phyloP scores from a whole-genome alignment of 2,329 filamentous ascomycete species.

The Sporothrix sp. region DNA sequence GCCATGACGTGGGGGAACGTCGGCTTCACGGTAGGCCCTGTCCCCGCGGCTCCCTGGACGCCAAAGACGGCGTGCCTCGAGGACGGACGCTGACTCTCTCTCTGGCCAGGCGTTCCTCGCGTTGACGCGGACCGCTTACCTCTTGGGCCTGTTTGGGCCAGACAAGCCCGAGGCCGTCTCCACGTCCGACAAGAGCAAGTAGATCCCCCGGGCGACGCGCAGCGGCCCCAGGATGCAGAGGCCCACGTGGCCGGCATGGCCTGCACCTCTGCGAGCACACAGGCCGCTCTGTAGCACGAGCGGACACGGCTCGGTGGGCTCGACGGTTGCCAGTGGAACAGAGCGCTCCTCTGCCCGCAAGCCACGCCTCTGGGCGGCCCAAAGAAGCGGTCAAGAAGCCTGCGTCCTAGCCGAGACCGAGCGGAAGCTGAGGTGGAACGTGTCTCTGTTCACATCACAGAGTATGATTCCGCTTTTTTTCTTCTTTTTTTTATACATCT shows the following conservation, averaged over 20 bases:
- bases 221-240: no score
- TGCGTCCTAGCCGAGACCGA: not conserved
- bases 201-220: no score
- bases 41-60: no score
- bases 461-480: no score
- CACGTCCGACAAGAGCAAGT: conserved; percentile 13
- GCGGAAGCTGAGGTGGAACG: not conserved
- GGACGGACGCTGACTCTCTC: not conserved
- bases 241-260: no score
- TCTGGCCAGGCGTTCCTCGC: conserved; percentile 44
- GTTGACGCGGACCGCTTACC: conserved; percentile 45
- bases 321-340: no score
- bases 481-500: not conserved
- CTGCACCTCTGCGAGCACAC: no score
- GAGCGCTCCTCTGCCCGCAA: not conserved
- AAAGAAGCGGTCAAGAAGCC: conserved; percentile 6
- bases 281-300: not conserved
- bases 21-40: conserved; percentile 43
- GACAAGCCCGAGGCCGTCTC: conserved; percentile 23
- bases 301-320: no score
- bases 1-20: conserved; percentile 65
- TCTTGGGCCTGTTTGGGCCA: conserved; percentile 50
- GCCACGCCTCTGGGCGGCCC: not conserved
- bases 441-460: conserved; percentile 4
- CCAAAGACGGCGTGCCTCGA: no score